Evolutionary conservation across 805 yeast genomes (phyloP), one percentile per base, ranked within the genome.

Genomic region (Lachancea meyersii): DNA sequence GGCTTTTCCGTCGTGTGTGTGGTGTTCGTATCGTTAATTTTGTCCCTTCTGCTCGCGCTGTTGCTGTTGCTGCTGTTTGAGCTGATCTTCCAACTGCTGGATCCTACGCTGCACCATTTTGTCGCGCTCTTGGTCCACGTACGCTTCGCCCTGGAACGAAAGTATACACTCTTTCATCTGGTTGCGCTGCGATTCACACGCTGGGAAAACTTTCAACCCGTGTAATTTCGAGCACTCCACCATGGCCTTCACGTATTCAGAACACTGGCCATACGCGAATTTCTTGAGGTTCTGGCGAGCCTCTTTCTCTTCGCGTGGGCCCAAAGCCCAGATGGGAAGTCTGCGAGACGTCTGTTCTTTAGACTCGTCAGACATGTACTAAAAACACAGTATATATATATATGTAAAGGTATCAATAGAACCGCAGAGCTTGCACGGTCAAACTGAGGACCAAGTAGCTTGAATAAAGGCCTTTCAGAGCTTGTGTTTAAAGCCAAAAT

Each of bases 281-380:
- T 68, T 72, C 59, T 83, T 77, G 80, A 89, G 79, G 53, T 84
- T 75, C 51, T 75, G 78, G 54, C 84, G 77, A 27, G 82, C 79
- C 45, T 78, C 75, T 61, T 79, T 79, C 57, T 85, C 94, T 58
- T 85, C 93, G 48, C 72, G 73, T 11, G 93, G 91, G 0, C 86
- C 75, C 18, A 85, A 66, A 48, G 82, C 75, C 94, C 94, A 85
- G 10, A 75, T 67, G 1, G 94, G 94, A 21, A 84, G 64, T 48
- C 59, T 65, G 4, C 53, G 47, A 42, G 57, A 58, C 39, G 62
- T 64, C 35, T 49, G 50, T 13, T 49, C 35, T 16, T 11, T 22
- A 4, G 28, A 22, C 13, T 22, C 37, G 19, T 22, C 37, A 7
- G 37, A 22, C 37, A 34, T 34, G 13, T 21, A 21, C 19, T 5